Conservation (phyloP, 306 rosid species). For the Prinsepia uniflora region DNA sequence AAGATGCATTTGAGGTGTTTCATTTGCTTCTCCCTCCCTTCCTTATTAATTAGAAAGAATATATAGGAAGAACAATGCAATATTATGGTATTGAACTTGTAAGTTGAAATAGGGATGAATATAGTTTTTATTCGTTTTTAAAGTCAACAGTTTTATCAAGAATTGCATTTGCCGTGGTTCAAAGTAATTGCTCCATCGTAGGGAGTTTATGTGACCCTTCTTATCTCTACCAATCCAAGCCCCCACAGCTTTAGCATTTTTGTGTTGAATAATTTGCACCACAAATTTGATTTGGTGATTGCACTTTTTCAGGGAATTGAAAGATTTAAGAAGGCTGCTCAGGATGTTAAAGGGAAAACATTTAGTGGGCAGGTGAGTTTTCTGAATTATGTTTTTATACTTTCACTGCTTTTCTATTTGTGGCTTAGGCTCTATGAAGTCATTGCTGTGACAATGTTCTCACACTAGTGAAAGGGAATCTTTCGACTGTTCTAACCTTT, state of each 20-base stretch:
- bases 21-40: no score
- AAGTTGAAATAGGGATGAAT: background rate
- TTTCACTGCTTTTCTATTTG: background rate
- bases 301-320: slow-evolving; percentile 73
- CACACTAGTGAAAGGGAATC: background rate
- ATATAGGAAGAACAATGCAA: background rate
- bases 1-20: no score
- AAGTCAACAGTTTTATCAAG: background rate
- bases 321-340: slow-evolving; percentile 80
- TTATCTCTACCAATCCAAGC: no score
- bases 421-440: background rate
- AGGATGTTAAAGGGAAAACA: slow-evolving; percentile 71
- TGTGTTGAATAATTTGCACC: background rate
- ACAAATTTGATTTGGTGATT: slow-evolving; percentile 13
- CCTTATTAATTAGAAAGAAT: background rate
- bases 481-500: background rate
- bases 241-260: slow-evolving; percentile 12
- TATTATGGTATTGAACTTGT: background rate
- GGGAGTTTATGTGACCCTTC: no score
- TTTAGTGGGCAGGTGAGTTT: slow-evolving; percentile 88
- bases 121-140: no score
- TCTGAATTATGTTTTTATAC: slow-evolving; percentile 9
- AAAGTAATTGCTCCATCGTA: no score
- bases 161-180: background rate
- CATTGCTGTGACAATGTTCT: background rate